phyloP scores from a whole-genome alignment of 179 eudicot genomes.

The Gypsophila paniculata region DNA sequence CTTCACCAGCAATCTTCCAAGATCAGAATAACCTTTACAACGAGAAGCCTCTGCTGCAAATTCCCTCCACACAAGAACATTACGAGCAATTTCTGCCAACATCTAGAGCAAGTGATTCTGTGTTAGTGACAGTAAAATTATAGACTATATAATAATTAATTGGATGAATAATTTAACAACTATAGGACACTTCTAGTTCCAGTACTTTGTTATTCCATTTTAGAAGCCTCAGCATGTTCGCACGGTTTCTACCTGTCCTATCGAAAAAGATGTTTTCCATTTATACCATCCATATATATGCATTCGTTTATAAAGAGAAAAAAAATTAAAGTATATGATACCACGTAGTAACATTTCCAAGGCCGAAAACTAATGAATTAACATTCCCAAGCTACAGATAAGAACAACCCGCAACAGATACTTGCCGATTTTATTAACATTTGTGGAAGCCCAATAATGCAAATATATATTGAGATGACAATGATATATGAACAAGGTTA shows the following conservation, averaged over 20 bases:
- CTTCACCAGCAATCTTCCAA: conserved; percentile 85
- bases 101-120: conserved; percentile 44
- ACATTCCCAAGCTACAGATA: background rate
- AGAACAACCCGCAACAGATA: background rate
- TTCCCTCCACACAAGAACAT: conserved; percentile 66
- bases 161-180: background rate
- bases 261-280: background rate
- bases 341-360: background rate
- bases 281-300: background rate
- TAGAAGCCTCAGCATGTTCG: background rate
- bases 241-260: background rate
- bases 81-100: conserved; percentile 70
- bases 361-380: background rate
- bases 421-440: background rate
- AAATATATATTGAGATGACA: background rate
- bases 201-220: conserved; percentile 1
- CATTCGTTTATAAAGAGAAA: background rate
- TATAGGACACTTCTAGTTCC: background rate
- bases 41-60: conserved; percentile 78
- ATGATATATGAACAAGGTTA: background rate
- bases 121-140: conserved; percentile 18
- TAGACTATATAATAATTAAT: conserved; percentile 8
- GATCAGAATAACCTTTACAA: conserved; percentile 77
- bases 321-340: background rate
- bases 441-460: background rate